These are phyloP conservation scores for Zanthoxylum bungeanum DNA, from an alignment of 345 rosid species.

Conservation along the genomic window DNA sequence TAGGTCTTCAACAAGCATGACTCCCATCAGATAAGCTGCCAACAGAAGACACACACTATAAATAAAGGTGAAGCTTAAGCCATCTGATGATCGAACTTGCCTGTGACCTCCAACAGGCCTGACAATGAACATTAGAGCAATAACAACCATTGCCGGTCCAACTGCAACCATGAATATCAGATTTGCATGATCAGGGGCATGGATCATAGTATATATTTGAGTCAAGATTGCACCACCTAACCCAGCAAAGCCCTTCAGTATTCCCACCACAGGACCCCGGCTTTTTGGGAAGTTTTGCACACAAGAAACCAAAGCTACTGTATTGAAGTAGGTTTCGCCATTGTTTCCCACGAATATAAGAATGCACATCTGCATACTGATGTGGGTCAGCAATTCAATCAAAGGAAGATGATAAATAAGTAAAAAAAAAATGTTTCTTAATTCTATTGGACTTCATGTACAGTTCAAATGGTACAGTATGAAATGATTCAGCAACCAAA, in stretches of 20 bases:
- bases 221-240: conserved; percentile 94
- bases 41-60: conserved; percentile 77
- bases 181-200: conserved; percentile 74
- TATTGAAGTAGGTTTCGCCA: conserved; percentile 97
- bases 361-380: conserved; percentile 70
- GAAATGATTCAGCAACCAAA: neutral
- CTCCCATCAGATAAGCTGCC: conserved; percentile 86
- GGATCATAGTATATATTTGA: conserved; percentile 72
- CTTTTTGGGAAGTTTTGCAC: conserved; percentile 97
- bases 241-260: conserved; percentile 97
- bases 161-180: conserved; percentile 98
- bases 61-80: conserved; percentile 56
- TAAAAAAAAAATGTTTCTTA: neutral
- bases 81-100: conserved; percentile 71
- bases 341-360: conserved; percentile 90
- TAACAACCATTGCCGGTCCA: conserved; percentile 75
- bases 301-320: conserved; percentile 86
- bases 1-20: conserved; percentile 87
- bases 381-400: conserved; percentile 14
- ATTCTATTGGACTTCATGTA: neutral
- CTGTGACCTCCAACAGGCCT: conserved; percentile 96
- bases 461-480: neutral
- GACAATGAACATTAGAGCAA: conserved; percentile 74
- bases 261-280: conserved; percentile 96
- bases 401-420: neutral